A percentile compares a stretch with the other conserved stretches of the same genome.
Conservation (phyloP, 139 green algal species). For the Tetraselmis chui region DNA sequence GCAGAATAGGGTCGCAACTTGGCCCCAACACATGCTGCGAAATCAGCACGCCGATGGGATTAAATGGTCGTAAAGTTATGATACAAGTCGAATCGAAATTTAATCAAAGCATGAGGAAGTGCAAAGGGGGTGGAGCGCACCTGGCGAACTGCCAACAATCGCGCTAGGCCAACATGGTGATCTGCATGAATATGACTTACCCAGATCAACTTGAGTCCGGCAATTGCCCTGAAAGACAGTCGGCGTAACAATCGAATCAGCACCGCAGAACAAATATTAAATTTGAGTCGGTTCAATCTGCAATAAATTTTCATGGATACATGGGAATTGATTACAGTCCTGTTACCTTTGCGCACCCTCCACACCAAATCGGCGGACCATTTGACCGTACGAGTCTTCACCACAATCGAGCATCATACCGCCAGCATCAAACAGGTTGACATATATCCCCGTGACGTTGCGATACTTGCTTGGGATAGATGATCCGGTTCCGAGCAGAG, state of each 20-base stretch:
- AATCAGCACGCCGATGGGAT: no score
- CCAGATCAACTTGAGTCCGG: slow-evolving; percentile 49
- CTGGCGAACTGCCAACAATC: slow-evolving; percentile 30
- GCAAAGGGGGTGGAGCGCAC: neutral
- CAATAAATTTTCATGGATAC: no score
- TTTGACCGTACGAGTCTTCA: slow-evolving; percentile 83
- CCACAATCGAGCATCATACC: slow-evolving; percentile 85
- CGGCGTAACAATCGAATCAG: no score
- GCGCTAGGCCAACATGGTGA: slow-evolving; percentile 86
- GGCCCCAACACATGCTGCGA: neutral
- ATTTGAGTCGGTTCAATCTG: no score
- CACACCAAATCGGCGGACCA: slow-evolving; percentile 62
- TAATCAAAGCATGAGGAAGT: no score
- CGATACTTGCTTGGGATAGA: slow-evolving; percentile 89
- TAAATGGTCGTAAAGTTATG: no score
- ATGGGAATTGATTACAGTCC: no score
- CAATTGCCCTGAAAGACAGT: neutral
- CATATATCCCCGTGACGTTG: slow-evolving; percentile 83
- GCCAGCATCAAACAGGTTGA: slow-evolving; percentile 58
- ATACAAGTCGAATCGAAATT: no score
- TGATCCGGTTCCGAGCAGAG: slow-evolving; percentile 56
- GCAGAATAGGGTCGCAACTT: neutral
- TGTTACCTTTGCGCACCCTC: slow-evolving; percentile 12
- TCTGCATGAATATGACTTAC: slow-evolving; percentile 97
- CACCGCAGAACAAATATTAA: no score